These are phyloP conservation scores for Metschnikowia drakensbergensis DNA, from an alignment of 805 yeast species.

Conservation along the genomic window DNA sequence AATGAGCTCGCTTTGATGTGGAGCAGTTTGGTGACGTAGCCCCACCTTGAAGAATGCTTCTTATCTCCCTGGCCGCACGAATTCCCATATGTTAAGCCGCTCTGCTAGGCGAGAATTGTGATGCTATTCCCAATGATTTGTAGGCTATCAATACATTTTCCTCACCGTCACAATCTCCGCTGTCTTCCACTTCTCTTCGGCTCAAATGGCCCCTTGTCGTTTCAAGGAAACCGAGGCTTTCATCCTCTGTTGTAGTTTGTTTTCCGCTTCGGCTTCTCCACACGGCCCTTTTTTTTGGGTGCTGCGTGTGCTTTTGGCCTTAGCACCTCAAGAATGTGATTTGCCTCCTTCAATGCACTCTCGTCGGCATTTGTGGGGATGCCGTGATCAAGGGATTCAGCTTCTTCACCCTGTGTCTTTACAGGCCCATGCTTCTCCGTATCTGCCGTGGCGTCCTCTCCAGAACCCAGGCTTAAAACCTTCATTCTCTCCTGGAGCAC, in stretches of 20 bases:
- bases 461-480: background rate
- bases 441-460: slow-evolving; percentile 8
- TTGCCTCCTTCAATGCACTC: slow-evolving; percentile 9
- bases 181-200: no score
- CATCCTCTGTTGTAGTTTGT: slow-evolving; percentile 29
- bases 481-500: slow-evolving; percentile 23
- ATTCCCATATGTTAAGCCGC: no score
- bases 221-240: slow-evolving; percentile 1
- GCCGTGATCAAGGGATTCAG: background rate
- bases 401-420: no score
- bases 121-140: no score
- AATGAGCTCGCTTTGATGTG: no score
- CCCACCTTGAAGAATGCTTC: no score
- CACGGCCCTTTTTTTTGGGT: background rate
- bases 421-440: background rate
- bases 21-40: no score
- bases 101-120: no score
- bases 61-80: no score
- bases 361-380: slow-evolving; percentile 3
- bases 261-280: slow-evolving; percentile 11
- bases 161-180: no score
- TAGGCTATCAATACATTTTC: no score
- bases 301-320: slow-evolving; percentile 1
- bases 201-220: no score
- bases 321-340: slow-evolving; percentile 7